Percentiles rank a stretch among this genome's conserved stretches.
Evolutionary conservation across 768 basidiomycete genomes (phyloP).

Genomic region (Tulasnella sp.): DNA sequence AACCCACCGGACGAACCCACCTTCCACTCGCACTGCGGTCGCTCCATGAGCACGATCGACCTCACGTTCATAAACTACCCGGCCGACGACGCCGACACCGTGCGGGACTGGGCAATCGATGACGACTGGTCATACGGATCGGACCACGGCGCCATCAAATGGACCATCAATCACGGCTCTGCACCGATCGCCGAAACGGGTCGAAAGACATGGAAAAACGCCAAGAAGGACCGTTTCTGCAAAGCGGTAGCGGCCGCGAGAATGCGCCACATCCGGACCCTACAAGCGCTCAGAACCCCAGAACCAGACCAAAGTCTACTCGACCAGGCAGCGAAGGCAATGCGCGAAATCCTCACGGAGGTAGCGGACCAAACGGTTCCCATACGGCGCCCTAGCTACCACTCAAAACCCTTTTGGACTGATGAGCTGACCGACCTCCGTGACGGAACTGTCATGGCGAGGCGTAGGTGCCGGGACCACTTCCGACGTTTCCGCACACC

Average conservation of each 20-base stretch:
- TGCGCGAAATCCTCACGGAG: not conserved
- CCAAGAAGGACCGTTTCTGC: not conserved
- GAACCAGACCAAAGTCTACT: not conserved
- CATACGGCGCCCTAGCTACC: not conserved
- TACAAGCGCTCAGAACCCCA: not conserved
- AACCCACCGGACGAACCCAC: slow-evolving; percentile 12
- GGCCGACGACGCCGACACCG: not conserved
- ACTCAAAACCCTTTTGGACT: not conserved
- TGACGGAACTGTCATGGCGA: not conserved
- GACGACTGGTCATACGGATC: not conserved
- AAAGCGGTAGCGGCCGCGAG: not conserved
- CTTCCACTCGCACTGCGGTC: slow-evolving; percentile 9
- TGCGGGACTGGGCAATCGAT: slow-evolving; percentile 13
- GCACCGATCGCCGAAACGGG: not conserved
- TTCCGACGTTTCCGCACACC: not conserved
- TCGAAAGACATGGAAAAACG: not conserved
- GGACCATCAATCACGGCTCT: not conserved
- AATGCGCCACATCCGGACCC: not conserved
- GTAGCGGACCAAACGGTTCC: not conserved
- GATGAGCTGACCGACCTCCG: not conserved
- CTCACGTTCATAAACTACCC: slow-evolving; percentile 16
- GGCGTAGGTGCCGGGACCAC: not conserved
- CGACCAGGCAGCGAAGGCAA: not conserved
- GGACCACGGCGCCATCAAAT: slow-evolving; percentile 9
- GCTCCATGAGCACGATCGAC: slow-evolving; percentile 3